These are phyloP conservation scores for Camellia lanceoleosa DNA, from an alignment of 148 eudicot genomes.

Conservation along the genomic window DNA sequence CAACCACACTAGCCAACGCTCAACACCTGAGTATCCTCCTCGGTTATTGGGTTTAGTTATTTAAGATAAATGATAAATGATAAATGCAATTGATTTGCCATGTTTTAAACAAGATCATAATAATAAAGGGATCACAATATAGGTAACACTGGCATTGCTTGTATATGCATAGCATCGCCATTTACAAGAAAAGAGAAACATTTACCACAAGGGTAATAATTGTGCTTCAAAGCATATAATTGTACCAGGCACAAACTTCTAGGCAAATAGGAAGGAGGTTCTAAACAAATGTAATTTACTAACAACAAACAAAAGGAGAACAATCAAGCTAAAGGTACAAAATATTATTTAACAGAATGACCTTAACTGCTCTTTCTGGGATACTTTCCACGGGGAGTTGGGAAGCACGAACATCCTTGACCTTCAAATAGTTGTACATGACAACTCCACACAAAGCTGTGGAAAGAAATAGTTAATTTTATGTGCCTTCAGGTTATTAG, in stretches of 20 bases:
- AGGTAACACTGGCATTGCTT: neutral
- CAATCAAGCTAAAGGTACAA: neutral
- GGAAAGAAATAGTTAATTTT: neutral
- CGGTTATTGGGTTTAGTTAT: neutral
- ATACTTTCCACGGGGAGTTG: constrained; percentile 41
- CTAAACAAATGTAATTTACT: neutral
- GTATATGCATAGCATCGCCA: neutral
- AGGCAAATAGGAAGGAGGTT: neutral
- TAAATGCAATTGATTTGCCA: neutral
- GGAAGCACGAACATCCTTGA: constrained; percentile 51
- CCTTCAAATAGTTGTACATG: constrained; percentile 72
- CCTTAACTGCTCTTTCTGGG: constrained; percentile 53
- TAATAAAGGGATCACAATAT: neutral
- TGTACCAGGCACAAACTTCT: neutral
- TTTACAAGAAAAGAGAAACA: neutral
- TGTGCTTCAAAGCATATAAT: neutral
- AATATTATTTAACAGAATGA: constrained; percentile 12
- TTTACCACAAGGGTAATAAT: neutral
- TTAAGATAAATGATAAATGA: neutral
- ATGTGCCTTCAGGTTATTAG: neutral
- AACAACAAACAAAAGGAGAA: neutral
- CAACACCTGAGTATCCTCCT: too few relatives aligned
- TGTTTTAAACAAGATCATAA: neutral
- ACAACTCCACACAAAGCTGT: constrained; percentile 70
- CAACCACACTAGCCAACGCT: too few relatives aligned